These are phyloP conservation scores for Paragyromitra xinjiangensis DNA, from an alignment of 495 filamentous ascomycete genomes.

Conservation along the genomic window DNA sequence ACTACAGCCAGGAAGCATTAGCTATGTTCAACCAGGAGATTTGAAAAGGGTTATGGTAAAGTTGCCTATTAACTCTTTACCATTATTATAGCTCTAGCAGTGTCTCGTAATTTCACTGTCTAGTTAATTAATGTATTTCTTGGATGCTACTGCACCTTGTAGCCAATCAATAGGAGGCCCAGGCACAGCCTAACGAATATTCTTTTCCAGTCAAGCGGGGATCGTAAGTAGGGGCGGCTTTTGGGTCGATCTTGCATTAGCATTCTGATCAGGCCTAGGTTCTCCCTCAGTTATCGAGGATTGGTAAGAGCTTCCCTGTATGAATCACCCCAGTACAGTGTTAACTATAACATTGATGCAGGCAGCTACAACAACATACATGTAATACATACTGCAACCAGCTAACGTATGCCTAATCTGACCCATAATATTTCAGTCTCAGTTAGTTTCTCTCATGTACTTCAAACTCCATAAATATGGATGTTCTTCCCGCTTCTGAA, in stretches of 20 bases:
- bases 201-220: background rate
- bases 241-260: background rate
- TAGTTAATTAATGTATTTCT: background rate
- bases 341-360: background rate
- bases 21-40: background rate
- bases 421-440: background rate
- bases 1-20: background rate
- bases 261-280: background rate
- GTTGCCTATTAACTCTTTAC: constrained; percentile 7
- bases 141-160: background rate
- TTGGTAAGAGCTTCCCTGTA: background rate
- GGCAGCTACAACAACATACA: background rate
- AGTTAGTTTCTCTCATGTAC: background rate
- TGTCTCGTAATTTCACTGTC: background rate
- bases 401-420: background rate
- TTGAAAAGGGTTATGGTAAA: constrained; percentile 3
- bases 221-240: background rate
- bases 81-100: constrained; percentile 2
- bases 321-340: background rate
- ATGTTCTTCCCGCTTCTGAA: constrained; percentile 1
- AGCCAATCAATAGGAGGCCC: background rate
- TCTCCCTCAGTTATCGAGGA: background rate
- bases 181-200: background rate
- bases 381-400: background rate
- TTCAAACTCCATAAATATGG: constrained; percentile 16